A percentile compares a stretch with the other conserved stretches of the same genome.
These are phyloP conservation scores for Umbilicus rupestris DNA, from an alignment of 164 flowering plant species.

Conservation along the genomic window DNA sequence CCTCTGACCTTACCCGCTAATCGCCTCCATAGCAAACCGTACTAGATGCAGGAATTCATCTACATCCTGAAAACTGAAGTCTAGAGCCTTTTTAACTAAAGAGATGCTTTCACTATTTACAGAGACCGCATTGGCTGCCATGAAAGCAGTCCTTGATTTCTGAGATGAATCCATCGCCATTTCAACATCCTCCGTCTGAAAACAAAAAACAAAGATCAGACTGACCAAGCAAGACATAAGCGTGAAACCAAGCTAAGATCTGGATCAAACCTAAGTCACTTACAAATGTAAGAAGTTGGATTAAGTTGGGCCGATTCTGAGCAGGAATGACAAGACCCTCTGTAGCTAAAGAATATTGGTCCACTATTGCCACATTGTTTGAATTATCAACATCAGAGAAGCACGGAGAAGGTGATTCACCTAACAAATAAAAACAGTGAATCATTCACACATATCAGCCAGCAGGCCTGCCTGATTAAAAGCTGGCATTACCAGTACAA, in stretches of 20 bases:
- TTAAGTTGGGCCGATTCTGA: conserved; percentile 39
- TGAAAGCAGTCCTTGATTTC: conserved; percentile 50
- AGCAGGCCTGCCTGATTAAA: not conserved
- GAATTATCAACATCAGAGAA: conserved; percentile 84
- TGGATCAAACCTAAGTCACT: conserved; percentile 24
- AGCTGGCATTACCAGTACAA: not conserved
- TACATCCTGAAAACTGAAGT: conserved; percentile 73
- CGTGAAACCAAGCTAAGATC: not conserved
- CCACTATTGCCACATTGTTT: conserved; percentile 38
- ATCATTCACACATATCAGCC: not conserved
- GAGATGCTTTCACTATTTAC: conserved; percentile 29
- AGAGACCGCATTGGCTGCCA: conserved; percentile 32
- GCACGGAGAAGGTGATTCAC: conserved; percentile 91
- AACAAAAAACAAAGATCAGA: conserved; percentile 6
- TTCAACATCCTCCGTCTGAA: conserved; percentile 57
- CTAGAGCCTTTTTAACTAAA: conserved; percentile 52
- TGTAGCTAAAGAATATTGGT: conserved; percentile 35
- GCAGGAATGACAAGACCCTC: conserved; percentile 41
- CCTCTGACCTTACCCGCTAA: conserved; percentile 15
- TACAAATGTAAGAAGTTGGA: conserved; percentile 65
- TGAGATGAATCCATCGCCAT: conserved; percentile 75
- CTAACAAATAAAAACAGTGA: conserved; percentile 21
- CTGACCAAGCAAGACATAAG: not conserved
- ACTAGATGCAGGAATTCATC: conserved; percentile 49
- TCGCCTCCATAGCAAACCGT: conserved; percentile 52